Percentiles rank a stretch among this genome's conserved stretches.
Evolutionary conservation across 495 filamentous ascomycete species (phyloP).

Genomic region (Pseudevernia furfuracea): DNA sequence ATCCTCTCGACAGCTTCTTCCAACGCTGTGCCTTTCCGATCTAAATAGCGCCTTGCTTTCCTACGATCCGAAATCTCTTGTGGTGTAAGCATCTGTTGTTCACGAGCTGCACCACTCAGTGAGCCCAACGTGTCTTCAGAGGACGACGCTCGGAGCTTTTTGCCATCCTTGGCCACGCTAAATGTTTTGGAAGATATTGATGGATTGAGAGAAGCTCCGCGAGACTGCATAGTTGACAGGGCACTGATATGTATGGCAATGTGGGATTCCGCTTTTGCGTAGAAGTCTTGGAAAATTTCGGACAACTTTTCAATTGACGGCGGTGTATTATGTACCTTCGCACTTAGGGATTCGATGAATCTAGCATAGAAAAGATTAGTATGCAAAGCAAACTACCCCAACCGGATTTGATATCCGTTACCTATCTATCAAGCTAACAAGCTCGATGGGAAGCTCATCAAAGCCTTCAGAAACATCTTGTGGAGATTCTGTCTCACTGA

Average conservation of each 20-base stretch:
- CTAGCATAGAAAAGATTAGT: constrained; percentile 37
- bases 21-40: constrained; percentile 63
- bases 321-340: constrained; percentile 77
- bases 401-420: constrained; percentile 32
- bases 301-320: constrained; percentile 78
- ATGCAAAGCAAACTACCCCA: not conserved
- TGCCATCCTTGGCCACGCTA: constrained; percentile 14
- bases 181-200: constrained; percentile 40
- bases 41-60: constrained; percentile 66
- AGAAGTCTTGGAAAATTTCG: constrained; percentile 90
- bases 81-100: constrained; percentile 88
- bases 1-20: constrained; percentile 90
- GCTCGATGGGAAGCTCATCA: constrained; percentile 84
- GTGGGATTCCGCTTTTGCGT: constrained; percentile 69
- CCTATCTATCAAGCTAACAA: constrained; percentile 83
- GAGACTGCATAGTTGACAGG: constrained; percentile 64
- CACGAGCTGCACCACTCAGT: constrained; percentile 29
- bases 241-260: constrained; percentile 83
- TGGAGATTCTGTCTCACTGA: constrained; percentile 28
- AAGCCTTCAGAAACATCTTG: constrained; percentile 40
- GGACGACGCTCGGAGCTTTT: constrained; percentile 17
- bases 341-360: constrained; percentile 85
- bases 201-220: constrained; percentile 50
- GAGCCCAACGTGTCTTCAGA: constrained; percentile 24
- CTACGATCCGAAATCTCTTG: constrained; percentile 74